Conservation (phyloP, 495 filamentous ascomycete species). For the Talaromyces wortmannii region DNA sequence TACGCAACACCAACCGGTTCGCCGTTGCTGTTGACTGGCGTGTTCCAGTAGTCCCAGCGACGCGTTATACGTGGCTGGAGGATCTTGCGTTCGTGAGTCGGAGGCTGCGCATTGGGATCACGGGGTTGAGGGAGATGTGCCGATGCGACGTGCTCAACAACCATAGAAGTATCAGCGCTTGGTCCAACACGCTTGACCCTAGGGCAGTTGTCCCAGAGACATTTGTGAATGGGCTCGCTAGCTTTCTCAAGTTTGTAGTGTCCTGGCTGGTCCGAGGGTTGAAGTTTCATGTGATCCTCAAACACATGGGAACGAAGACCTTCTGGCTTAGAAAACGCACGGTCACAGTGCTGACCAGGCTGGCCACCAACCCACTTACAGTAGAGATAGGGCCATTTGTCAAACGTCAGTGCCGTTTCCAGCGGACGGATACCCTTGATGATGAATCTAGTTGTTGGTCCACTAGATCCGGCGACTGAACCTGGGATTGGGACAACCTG, state of each 20-base stretch:
- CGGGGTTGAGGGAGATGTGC: slow-evolving; percentile 47
- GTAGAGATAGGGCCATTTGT: slow-evolving; percentile 49
- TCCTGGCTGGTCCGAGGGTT: slow-evolving; percentile 39
- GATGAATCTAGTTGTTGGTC: slow-evolving; percentile 63
- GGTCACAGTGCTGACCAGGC: slow-evolving; percentile 44
- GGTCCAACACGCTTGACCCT: slow-evolving; percentile 25
- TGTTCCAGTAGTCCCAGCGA: slow-evolving; percentile 50
- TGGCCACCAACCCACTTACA: slow-evolving; percentile 49
- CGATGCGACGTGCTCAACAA: slow-evolving; percentile 36
- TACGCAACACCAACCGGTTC: slow-evolving; percentile 82
- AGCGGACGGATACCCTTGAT: slow-evolving; percentile 86
- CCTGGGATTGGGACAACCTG: slow-evolving; percentile 62
- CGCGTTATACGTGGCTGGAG: slow-evolving; percentile 38
- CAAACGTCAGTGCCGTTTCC: slow-evolving; percentile 63
- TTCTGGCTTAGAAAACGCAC: slow-evolving; percentile 52
- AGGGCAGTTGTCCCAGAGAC: slow-evolving; percentile 31
- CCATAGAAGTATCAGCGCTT: slow-evolving; percentile 34
- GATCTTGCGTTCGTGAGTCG: slow-evolving; percentile 29
- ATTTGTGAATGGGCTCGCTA: slow-evolving; percentile 28
- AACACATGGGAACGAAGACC: slow-evolving; percentile 73
- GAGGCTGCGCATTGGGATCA: slow-evolving; percentile 36
- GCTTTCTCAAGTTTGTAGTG: slow-evolving; percentile 40
- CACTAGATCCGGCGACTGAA: neutral
- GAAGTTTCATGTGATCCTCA: slow-evolving; percentile 56
- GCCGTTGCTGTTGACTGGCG: slow-evolving; percentile 69